Evolutionary conservation across 192 early-diverging fungal genomes (phyloP).

Genomic region (Funneliformis geosporum): DNA sequence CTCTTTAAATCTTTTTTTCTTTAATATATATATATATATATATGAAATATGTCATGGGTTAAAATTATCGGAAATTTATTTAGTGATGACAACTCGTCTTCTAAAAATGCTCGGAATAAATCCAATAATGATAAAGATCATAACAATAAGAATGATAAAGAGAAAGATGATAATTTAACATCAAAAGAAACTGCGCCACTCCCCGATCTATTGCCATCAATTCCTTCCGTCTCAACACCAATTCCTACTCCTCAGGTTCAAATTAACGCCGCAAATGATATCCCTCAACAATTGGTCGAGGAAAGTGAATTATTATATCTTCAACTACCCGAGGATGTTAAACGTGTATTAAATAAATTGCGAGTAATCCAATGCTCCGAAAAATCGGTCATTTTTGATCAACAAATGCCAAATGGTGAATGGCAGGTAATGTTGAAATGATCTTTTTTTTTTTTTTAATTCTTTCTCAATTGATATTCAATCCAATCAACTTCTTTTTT

Average conservation of each 20-base stretch:
- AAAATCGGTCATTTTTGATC: constrained; percentile 6
- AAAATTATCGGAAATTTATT: not conserved
- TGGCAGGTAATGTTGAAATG: constrained; percentile 16
- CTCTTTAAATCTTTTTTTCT: too few species aligned
- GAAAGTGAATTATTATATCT: constrained; percentile 20
- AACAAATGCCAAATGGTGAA: constrained; percentile 20
- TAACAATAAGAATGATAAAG: not conserved
- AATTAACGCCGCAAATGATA: not conserved
- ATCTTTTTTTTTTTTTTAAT: not conserved
- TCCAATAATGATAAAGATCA: not conserved
- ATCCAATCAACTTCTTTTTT: too few species aligned
- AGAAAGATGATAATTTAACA: not conserved
- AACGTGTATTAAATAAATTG: constrained; percentile 22
- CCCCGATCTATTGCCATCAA: not conserved
- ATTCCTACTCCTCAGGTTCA: not conserved
- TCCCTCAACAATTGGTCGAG: not conserved
- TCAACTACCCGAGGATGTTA: constrained; percentile 30
- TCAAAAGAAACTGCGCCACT: not conserved
- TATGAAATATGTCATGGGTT: not conserved
- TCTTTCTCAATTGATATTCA: too few species aligned
- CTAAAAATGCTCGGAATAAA: not conserved
- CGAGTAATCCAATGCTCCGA: not conserved
- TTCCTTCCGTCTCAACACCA: not conserved
- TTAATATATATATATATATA: not conserved
- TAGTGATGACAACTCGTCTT: not conserved